phyloP scores from a whole-genome alignment of 176 grass and related monocot species.

The sorghum (Sorghum bicolor) region DNA sequence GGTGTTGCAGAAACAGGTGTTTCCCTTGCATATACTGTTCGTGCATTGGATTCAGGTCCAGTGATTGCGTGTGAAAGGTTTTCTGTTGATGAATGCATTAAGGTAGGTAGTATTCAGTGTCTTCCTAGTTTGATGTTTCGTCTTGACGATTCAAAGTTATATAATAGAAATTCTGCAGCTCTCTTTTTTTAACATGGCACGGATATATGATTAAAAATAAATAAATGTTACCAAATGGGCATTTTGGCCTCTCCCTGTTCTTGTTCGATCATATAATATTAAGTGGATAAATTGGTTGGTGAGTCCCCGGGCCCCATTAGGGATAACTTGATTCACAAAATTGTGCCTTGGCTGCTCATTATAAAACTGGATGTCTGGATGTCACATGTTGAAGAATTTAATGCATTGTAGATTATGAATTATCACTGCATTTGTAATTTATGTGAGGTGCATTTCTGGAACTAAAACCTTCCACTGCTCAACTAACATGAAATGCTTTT shows the following conservation, averaged over 20 bases:
- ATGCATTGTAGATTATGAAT: not conserved
- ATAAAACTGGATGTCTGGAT: not conserved
- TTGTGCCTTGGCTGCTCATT: not conserved
- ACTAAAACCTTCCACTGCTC: not conserved
- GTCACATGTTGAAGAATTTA: not conserved
- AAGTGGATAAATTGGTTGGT: not conserved
- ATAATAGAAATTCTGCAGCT: not conserved
- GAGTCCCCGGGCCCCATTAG: not conserved
- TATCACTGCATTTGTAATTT: not conserved
- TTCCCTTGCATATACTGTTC: constrained; percentile 91
- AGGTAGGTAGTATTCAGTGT: constrained; percentile 44
- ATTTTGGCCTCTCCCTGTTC: not conserved
- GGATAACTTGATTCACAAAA: not conserved
- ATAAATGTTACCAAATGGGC: not conserved
- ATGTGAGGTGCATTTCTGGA: not conserved
- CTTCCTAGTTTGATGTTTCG: constrained; percentile 19
- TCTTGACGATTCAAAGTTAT: constrained; percentile 5
- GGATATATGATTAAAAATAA: constrained; percentile 2
- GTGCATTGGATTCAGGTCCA: constrained; percentile 81
- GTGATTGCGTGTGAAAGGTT: constrained; percentile 75
- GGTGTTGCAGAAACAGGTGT: constrained; percentile 95
- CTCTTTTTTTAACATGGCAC: not conserved
- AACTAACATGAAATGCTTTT: not conserved
- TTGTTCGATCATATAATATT: not conserved
- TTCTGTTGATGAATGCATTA: constrained; percentile 69